Base-by-base conservation (phyloP, 2,329 filamentous ascomycete genomes). In the Trichophaea hybrida region DNA sequence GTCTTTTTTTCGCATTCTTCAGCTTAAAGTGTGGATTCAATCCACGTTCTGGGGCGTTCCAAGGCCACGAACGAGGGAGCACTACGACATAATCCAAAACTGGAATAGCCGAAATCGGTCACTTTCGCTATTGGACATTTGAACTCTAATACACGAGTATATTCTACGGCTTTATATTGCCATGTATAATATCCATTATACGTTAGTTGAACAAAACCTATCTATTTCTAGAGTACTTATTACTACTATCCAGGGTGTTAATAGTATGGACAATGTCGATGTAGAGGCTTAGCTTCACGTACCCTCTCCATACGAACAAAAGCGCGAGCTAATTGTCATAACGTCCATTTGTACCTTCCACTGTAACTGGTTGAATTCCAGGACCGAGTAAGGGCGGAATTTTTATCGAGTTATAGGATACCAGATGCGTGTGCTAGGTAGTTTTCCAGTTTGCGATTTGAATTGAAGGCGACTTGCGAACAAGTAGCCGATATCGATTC, bases 241-340 rank as follows among this genome's bases (percentile, higher is more conserved):
- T 43, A 10, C 38, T 4, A 43, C 1, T 43, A 43, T 43, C 2
- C 38, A 43, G n/a, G 38, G n/a, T 4, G 38, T 2, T 4, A 43
- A 43, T 43, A 6, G 63, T 63, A 4, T 44, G 55, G 10, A 56
- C 64, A 53, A 68, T 58, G 43, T 65, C 59, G 17, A 50, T 31
- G 40, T 60, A 66, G 4, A 68, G 6, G 1, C 59, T 58, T 10
- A 68, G n/a, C n/a, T n/a, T n/a, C n/a, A n/a, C n/a, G n/a, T n/a
- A n/a, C n/a, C n/a, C n/a, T n/a, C n/a, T n/a, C n/a, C n/a, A n/a
- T n/a, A n/a, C n/a, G n/a, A n/a, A n/a, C n/a, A n/a, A n/a, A n/a
- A n/a, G n/a, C n/a, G n/a, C n/a, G n/a, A n/a, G n/a, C n/a, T n/a
- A n/a, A n/a, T n/a, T n/a, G n/a, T n/a, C n/a, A n/a, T n/a, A n/a